phyloP scores from a whole-genome alignment of 2,329 filamentous ascomycete genomes.

The Xylariaceae sp. region DNA sequence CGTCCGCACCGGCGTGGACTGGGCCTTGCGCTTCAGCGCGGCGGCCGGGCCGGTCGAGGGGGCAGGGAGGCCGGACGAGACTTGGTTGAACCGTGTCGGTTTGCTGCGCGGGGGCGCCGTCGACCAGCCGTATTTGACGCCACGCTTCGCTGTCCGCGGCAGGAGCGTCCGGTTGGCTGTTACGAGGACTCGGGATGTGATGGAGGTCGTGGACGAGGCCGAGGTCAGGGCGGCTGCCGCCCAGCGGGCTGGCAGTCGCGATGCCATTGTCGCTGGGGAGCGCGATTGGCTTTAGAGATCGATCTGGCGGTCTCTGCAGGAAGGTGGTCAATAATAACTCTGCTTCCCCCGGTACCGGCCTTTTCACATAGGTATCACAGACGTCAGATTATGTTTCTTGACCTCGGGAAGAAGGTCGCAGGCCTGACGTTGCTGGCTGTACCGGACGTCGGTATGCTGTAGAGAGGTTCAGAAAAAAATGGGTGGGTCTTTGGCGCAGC shows the following conservation, averaged over 20 bases:
- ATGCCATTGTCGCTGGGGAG: slow-evolving; percentile 37
- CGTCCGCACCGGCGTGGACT: slow-evolving; percentile 61
- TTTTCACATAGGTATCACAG: too few species aligned
- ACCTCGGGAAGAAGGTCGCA: too few species aligned
- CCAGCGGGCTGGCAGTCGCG: slow-evolving; percentile 41
- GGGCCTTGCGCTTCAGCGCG: slow-evolving; percentile 53
- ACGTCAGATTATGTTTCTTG: too few species aligned
- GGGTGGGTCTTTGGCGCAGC: slow-evolving; percentile 13
- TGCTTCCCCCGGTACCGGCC: too few species aligned
- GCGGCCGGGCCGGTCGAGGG: slow-evolving; percentile 55
- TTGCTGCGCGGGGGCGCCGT: slow-evolving; percentile 48
- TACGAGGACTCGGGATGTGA: slow-evolving; percentile 28
- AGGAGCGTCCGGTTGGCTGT: slow-evolving; percentile 36
- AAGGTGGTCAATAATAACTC: too few species aligned
- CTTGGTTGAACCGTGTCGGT: slow-evolving; percentile 57
- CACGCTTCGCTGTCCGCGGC: slow-evolving; percentile 41
- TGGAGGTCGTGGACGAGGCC: slow-evolving; percentile 24
- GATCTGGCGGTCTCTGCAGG: not conserved
- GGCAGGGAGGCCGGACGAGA: slow-evolving; percentile 48
- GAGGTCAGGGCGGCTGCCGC: slow-evolving; percentile 31
- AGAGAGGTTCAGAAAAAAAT: slow-evolving; percentile 19
- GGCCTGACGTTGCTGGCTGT: not conserved
- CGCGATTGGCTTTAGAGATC: slow-evolving; percentile 15
- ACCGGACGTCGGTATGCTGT: slow-evolving; percentile 3
- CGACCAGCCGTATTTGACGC: slow-evolving; percentile 57